Conservation (phyloP, 345 rosid species). For the Salix udensis region DNA sequence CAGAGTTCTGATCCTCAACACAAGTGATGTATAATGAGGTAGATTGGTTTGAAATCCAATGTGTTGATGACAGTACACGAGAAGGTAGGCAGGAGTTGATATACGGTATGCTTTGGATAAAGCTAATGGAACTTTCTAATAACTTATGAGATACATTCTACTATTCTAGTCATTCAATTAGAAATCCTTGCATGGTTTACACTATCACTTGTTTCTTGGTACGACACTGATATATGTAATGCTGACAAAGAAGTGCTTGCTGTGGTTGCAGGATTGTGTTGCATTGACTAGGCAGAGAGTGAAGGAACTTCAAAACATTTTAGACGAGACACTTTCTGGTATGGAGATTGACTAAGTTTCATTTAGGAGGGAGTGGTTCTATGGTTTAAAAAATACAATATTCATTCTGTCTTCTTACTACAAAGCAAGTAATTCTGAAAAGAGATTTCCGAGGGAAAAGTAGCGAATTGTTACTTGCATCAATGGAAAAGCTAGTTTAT, state of each 20-base stretch:
- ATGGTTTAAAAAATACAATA: not conserved
- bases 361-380: not conserved
- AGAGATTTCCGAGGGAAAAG: not conserved
- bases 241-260: not conserved
- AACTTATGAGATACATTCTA: not conserved
- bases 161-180: not conserved
- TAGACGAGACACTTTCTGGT: slow-evolving; percentile 52
- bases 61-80: not conserved
- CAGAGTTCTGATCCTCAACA: not conserved
- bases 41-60: not conserved
- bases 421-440: not conserved
- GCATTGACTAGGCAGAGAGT: slow-evolving; percentile 58
- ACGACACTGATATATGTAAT: not conserved
- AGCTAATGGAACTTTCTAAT: not conserved
- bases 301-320: slow-evolving; percentile 44
- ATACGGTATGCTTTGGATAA: no score
- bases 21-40: not conserved
- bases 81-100: not conserved
- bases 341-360: slow-evolving; percentile 46
- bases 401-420: not conserved
- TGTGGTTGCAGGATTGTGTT: slow-evolving; percentile 54
- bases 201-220: not conserved
- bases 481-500: not conserved
- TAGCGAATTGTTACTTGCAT: not conserved
- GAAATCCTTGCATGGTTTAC: not conserved